Evolutionary conservation across 2,329 filamentous ascomycete genomes (phyloP).

Genomic region (Fusarium globosum): DNA sequence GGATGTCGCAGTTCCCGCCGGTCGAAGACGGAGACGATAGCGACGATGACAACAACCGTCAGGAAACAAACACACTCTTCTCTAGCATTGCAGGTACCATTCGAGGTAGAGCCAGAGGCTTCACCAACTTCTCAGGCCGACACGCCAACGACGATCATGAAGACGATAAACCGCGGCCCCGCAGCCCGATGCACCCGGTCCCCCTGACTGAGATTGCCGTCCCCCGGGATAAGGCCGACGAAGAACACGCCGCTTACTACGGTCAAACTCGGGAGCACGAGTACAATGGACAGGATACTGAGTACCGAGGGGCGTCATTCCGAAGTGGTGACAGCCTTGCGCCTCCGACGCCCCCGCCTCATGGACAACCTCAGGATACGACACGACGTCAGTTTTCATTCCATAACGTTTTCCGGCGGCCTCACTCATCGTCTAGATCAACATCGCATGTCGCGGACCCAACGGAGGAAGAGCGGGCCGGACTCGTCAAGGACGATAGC

Average conservation of each 20-base stretch:
- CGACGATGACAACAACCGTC: slow-evolving; percentile 59
- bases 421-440: slow-evolving; percentile 49
- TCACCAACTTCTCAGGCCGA: slow-evolving; percentile 49
- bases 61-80: slow-evolving; percentile 60
- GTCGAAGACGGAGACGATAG: slow-evolving; percentile 65
- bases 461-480: slow-evolving; percentile 85
- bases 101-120: slow-evolving; percentile 48
- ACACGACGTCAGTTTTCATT: slow-evolving; percentile 90
- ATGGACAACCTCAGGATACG: slow-evolving; percentile 68
- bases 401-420: slow-evolving; percentile 77
- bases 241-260: slow-evolving; percentile 57
- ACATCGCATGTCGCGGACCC: slow-evolving; percentile 50
- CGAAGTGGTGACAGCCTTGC: slow-evolving; percentile 56
- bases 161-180: slow-evolving; percentile 57
- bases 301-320: slow-evolving; percentile 61
- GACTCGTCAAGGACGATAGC: slow-evolving; percentile 76
- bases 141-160: slow-evolving; percentile 51
- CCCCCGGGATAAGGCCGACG: slow-evolving; percentile 57
- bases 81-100: slow-evolving; percentile 69
- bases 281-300: slow-evolving; percentile 59
- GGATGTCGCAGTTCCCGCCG: slow-evolving; percentile 88
- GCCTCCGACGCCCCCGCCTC: slow-evolving; percentile 73
- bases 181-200: slow-evolving; percentile 70
- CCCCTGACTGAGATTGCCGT: slow-evolving; percentile 71
- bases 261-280: slow-evolving; percentile 55